Evolutionary conservation across 768 basidiomycete genomes (phyloP), one percentile per base, ranked within the genome.

Genomic region (Phylloporus scabripes): DNA sequence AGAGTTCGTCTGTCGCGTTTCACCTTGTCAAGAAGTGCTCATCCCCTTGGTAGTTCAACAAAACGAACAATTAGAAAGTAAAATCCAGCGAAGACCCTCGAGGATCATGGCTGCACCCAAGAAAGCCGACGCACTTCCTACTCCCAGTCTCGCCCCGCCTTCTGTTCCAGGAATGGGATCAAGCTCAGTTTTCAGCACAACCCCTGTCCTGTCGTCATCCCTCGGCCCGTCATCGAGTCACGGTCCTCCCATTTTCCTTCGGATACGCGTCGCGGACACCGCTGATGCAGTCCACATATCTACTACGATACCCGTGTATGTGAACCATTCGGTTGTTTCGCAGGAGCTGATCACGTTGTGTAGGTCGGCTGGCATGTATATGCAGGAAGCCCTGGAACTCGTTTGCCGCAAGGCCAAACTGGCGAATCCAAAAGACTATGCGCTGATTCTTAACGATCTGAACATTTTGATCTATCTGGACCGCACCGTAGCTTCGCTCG

Each of bases 401-500:
- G 85, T 91, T 1, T 92, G 88, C 62, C 74, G 79, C 32, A 81
- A 80, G 60, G 78, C 84, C 42, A 81, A 80, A 59, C 67, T 90
- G 24, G 68, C 72, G 21, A 78, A 85, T 58, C 78, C 86, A 26
- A 81, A 85, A 49, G 85, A 92, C 50, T 97, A 92, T 70, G 90
- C 89, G 1, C 76, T 98, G 18, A 71, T 94, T 34, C 69, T 87
- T 40, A 66, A 67, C 11, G 65, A 72, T 11, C 73, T 75, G 1
- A 84, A 82, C 49, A 83, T 95, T 34, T 69, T 92, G 47, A 83
- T 92, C 28, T 94, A 94, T 23, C 77, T 97, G 24, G 96, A 98
- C 65, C 79, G 94, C 17, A 98, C 96, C 0, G 95, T 98, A n/a
- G 92, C 91, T 31, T 92, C 90, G 70, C 70, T 98, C 60, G 87